Conservation (phyloP, 805 yeast genomes). For the Torulaspora indica region DNA sequence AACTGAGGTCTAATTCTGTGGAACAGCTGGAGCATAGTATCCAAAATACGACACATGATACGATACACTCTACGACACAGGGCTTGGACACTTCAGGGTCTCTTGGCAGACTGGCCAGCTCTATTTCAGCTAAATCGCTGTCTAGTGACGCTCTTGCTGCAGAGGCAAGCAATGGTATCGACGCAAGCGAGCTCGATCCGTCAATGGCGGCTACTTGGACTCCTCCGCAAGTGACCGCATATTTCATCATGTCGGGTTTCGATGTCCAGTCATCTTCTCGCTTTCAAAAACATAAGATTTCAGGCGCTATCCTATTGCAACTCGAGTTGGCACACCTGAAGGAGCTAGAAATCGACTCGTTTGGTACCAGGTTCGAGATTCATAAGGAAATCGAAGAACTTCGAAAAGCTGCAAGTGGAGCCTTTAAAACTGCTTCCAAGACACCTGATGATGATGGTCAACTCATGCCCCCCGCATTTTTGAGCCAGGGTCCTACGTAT, state of each 20-base stretch:
- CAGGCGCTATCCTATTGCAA: conserved; percentile 80
- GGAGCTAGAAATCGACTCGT: conserved; percentile 85
- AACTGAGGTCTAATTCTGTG: conserved; percentile 42
- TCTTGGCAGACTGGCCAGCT: background rate
- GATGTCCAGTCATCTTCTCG: conserved; percentile 70
- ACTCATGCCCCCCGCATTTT: conserved; percentile 43
- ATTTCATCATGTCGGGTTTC: conserved; percentile 68
- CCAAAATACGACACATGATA: conserved; percentile 18
- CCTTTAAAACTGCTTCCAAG: background rate
- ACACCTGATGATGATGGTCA: conserved; percentile 16
- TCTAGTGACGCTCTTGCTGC: conserved; percentile 17
- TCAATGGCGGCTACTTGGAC: conserved; percentile 62
- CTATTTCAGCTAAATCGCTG: conserved; percentile 16
- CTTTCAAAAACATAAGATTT: conserved; percentile 82
- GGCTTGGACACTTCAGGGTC: conserved; percentile 17
- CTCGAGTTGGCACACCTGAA: conserved; percentile 81
- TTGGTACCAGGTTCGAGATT: conserved; percentile 92
- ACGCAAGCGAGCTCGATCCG: conserved; percentile 42
- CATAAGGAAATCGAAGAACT: conserved; percentile 80
- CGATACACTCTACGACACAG: conserved; percentile 19
- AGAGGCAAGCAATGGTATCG: conserved; percentile 18
- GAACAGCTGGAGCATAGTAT: conserved; percentile 12
- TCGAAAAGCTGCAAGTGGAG: conserved; percentile 21
- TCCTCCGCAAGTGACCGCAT: conserved; percentile 77
- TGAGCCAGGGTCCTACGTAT: conserved; percentile 21